These are phyloP conservation scores for Umbelopsis sp. DNA, from an alignment of 371 early-diverging fungal species.

Conservation along the genomic window DNA sequence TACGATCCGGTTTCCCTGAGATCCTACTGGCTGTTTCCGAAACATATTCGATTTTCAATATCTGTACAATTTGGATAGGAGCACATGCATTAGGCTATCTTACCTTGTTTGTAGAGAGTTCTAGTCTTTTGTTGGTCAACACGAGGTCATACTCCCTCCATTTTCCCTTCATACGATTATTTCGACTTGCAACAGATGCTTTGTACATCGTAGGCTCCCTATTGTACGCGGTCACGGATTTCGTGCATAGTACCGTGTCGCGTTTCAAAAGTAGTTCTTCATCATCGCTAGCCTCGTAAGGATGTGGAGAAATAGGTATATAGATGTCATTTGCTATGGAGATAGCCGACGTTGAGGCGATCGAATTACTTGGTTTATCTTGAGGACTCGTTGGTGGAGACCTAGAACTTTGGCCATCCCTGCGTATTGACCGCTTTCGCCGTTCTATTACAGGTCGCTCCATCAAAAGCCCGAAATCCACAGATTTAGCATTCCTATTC, in stretches of 20 bases:
- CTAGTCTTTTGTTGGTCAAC: not conserved
- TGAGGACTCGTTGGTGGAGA: not conserved
- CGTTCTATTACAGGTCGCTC: not conserved
- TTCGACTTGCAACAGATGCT: not conserved
- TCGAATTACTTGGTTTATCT: not conserved
- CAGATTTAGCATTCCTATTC: not conserved
- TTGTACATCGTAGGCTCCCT: slow-evolving; percentile 13
- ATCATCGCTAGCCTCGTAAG: not conserved
- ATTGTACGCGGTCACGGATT: not conserved
- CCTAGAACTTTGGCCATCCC: not conserved
- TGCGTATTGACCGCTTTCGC: not conserved
- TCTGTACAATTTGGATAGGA: too few relatives aligned
- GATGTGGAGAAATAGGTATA: not conserved
- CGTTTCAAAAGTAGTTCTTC: not conserved
- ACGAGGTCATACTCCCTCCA: slow-evolving; percentile 8
- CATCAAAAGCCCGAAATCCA: not conserved
- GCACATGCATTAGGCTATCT: not conserved
- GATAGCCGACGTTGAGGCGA: not conserved
- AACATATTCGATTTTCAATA: not conserved
- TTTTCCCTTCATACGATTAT: not conserved
- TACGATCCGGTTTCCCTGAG: not conserved
- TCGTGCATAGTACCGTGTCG: not conserved
- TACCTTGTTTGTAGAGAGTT: not conserved
- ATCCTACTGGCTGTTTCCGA: not conserved
- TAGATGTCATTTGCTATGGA: not conserved